A percentile compares a stretch with the other conserved stretches of the same genome.
phyloP scores from a whole-genome alignment of 768 basidiomycete genomes.

The Boletus sp. region DNA sequence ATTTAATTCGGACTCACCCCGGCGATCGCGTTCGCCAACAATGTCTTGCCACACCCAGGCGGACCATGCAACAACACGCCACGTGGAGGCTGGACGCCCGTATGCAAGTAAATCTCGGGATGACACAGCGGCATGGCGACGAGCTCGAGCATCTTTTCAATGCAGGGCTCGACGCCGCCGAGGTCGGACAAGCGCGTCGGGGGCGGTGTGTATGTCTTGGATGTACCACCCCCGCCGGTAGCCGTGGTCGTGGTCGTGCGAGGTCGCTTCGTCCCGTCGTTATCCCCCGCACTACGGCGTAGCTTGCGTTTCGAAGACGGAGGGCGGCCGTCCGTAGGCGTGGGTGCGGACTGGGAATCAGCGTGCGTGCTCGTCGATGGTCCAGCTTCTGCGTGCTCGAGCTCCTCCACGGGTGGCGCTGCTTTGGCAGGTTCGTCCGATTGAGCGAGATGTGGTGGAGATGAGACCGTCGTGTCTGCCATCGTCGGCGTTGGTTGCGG shows the following conservation, averaged over 20 bases:
- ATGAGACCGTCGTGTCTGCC: constrained; percentile 1
- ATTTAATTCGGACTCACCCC: constrained; percentile 58
- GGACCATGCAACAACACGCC: constrained; percentile 94
- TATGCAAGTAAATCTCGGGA: constrained; percentile 92
- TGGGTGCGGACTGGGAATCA: not conserved
- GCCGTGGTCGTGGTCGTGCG: constrained; percentile 33
- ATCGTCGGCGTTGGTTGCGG: not conserved
- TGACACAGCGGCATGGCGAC: constrained; percentile 94
- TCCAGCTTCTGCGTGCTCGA: constrained; percentile 6
- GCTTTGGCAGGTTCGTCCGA: constrained; percentile 27
- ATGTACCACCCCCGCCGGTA: constrained; percentile 16
- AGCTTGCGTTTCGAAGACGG: constrained; percentile 58
- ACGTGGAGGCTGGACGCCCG: constrained; percentile 87
- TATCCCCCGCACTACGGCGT: constrained; percentile 45
- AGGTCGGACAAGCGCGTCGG: constrained; percentile 75
- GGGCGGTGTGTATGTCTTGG: constrained; percentile 58
- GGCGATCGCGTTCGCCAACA: constrained; percentile 91
- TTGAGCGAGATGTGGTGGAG: not conserved
- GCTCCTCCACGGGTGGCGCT: constrained; percentile 17
- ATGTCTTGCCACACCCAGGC: constrained; percentile 95
- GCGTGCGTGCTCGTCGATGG: constrained; percentile 9
- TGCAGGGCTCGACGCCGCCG: constrained; percentile 80
- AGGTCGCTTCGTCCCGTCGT: constrained; percentile 53
- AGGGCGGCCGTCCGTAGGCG: constrained; percentile 9
- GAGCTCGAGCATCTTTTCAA: constrained; percentile 94